These are phyloP conservation scores for Biscogniauxia mediterranea DNA, from an alignment of 2,329 filamentous ascomycete genomes.

Conservation along the genomic window DNA sequence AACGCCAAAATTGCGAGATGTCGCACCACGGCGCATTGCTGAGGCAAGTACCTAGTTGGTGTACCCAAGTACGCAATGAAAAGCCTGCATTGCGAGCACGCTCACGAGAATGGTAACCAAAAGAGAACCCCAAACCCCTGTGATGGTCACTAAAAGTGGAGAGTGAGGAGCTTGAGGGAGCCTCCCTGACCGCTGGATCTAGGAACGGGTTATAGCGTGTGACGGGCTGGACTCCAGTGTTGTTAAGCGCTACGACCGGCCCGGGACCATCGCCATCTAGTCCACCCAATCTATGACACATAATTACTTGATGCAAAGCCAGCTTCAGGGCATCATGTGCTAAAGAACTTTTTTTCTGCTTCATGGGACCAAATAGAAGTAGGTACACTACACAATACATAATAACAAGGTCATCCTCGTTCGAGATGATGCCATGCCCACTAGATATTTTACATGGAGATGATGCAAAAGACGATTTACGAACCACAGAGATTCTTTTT, in stretches of 20 bases:
- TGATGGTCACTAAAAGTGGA: not conserved
- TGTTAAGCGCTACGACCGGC: not conserved
- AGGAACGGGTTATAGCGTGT: conserved; percentile 1
- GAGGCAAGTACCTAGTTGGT: not conserved
- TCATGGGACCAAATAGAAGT: not conserved
- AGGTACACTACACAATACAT: conserved; percentile 17
- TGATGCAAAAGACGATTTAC: conserved; percentile 9
- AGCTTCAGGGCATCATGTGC: conserved; percentile 19
- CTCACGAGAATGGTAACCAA: not conserved
- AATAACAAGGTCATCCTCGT: conserved; percentile 19
- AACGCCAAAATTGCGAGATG: conserved; percentile 1
- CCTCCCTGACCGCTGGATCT: conserved; percentile 9
- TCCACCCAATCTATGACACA: conserved; percentile 33
- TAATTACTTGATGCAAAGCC: conserved; percentile 38
- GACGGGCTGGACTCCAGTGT: conserved; percentile 6
- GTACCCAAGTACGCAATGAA: conserved; percentile 7
- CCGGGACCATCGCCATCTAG: conserved; percentile 11
- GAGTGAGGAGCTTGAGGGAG: not conserved
- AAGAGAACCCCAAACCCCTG: too few species aligned
- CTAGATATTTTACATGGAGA: not conserved
- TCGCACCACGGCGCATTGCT: not conserved
- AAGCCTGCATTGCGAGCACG: conserved; percentile 7
- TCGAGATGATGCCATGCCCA: conserved; percentile 6
- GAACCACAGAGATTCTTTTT: not conserved
- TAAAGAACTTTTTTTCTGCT: not conserved